Evolutionary conservation across 768 basidiomycete species (phyloP).

Genomic region (Tylopilus plumbeoviolaceoides): DNA sequence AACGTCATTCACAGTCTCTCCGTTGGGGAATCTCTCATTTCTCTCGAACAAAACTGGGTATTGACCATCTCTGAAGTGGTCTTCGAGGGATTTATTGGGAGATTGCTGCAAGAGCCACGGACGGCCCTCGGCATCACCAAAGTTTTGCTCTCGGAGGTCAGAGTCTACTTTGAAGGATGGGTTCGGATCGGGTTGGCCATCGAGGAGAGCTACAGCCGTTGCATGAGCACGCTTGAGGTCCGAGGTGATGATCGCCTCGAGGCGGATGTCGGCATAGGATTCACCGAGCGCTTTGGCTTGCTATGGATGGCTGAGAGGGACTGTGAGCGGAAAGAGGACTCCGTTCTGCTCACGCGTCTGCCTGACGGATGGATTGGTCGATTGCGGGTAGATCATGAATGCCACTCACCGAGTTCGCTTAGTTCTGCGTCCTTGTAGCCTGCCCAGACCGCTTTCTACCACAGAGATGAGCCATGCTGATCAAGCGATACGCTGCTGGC

Average conservation of each 20-base stretch:
- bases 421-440: conserved; percentile 73
- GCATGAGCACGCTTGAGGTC: conserved; percentile 58
- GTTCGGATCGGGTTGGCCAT: conserved; percentile 44
- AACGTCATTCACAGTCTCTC: conserved; percentile 69
- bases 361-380: conserved; percentile 34
- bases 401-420: conserved; percentile 62
- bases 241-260: conserved; percentile 63
- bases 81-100: conserved; percentile 34
- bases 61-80: conserved; percentile 48
- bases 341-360: conserved; percentile 42
- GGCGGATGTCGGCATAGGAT: conserved; percentile 42
- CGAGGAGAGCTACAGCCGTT: conserved; percentile 56
- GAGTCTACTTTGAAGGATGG: conserved; percentile 45
- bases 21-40: conserved; percentile 56
- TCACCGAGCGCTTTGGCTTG: conserved; percentile 63
- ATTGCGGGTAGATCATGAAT: background rate
- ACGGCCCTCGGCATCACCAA: conserved; percentile 67
- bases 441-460: conserved; percentile 57
- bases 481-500: background rate
- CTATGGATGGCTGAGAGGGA: conserved; percentile 27
- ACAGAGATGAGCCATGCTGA: background rate
- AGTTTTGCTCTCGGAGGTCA: conserved; percentile 64
- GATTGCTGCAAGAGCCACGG: conserved; percentile 33
- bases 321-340: background rate
- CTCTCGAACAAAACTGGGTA: conserved; percentile 49